Base-by-base conservation (phyloP, 169 alveolate species). In the Theileria annulata region DNA sequence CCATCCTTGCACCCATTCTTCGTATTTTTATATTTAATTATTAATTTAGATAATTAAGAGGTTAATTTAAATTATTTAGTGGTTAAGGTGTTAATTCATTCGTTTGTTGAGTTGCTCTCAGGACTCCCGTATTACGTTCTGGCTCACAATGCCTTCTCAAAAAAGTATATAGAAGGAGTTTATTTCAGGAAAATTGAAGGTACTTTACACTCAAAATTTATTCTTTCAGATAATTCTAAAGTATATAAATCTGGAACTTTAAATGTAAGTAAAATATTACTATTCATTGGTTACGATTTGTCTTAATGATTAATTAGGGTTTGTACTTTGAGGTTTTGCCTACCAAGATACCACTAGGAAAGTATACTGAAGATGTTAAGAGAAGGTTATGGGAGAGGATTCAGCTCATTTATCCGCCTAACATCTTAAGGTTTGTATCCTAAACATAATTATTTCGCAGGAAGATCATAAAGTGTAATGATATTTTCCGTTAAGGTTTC, bases 1-100 rank as follows among this genome's bases (percentile, higher is more conserved):
- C 76, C 15, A 64, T 82, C 2, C 68, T 71, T 21, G 25, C 76
- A 68, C 88, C 88, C 0, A 47, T 82, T 3, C 23, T 75, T 21
- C 49, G 79, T 71, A 71, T 35, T 35, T 8, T 35, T 8, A 35
- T 35, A 35, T 8, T 35, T 35, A 35, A 8, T 35, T 35, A 35
- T 35, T 35, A 35, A 35, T 35, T 35, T 5, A 3, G 3, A 35
- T 35, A 60, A 3, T 15, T 9, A 9, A 60, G 4, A 5, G 27
- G 37, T 60, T 60, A 12, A 9, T 9, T 9, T 10, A 33, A 33
- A 60, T 2, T 60, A 2, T 58, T 31, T 58, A 71, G 79, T 71
- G 51, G 19, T 28, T 17, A 71, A 25, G 59, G 79, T 12, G 73
- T 23, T 71, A 3, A 10, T 71, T 15, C 28, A 3, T 17, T 10